Evolutionary conservation across 768 basidiomycete species (phyloP).

Genomic region (Pulveroboletus sp.): DNA sequence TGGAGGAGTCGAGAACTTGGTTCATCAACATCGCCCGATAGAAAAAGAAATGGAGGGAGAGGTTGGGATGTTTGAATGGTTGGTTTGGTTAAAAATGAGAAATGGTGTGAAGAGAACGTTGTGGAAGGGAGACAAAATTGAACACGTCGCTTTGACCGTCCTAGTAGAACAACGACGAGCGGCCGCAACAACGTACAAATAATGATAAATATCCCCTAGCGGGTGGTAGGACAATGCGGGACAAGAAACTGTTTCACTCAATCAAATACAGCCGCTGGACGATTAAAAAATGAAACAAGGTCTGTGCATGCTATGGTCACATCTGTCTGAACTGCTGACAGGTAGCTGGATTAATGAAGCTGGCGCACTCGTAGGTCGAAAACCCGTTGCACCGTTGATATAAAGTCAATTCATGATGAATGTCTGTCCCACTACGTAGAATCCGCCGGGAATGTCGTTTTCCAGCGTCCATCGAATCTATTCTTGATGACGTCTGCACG

Average conservation of each 20-base stretch:
- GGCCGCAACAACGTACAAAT: slow-evolving; percentile 17
- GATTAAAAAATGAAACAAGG: neutral
- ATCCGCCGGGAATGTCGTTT: too few relatives aligned
- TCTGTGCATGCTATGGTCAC: neutral
- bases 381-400: neutral
- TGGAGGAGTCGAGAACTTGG: slow-evolving; percentile 33
- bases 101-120: slow-evolving; percentile 11
- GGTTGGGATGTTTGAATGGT: neutral
- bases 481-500: too few relatives aligned
- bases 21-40: slow-evolving; percentile 27
- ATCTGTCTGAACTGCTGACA: neutral
- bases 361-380: too few relatives aligned
- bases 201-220: slow-evolving; percentile 9
- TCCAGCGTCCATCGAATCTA: too few relatives aligned
- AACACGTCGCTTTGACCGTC: slow-evolving; percentile 8
- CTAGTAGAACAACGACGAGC: slow-evolving; percentile 6
- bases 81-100: neutral
- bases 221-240: neutral
- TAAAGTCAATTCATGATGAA: too few relatives aligned
- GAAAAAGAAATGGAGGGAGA: neutral
- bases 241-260: neutral
- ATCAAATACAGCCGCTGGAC: neutral
- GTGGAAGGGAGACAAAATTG: slow-evolving; percentile 18
- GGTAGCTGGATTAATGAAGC: neutral
- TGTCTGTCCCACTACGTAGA: neutral